phyloP scores from a whole-genome alignment of 2,329 filamentous ascomycete species.

The Trichoderma arundinaceum region DNA sequence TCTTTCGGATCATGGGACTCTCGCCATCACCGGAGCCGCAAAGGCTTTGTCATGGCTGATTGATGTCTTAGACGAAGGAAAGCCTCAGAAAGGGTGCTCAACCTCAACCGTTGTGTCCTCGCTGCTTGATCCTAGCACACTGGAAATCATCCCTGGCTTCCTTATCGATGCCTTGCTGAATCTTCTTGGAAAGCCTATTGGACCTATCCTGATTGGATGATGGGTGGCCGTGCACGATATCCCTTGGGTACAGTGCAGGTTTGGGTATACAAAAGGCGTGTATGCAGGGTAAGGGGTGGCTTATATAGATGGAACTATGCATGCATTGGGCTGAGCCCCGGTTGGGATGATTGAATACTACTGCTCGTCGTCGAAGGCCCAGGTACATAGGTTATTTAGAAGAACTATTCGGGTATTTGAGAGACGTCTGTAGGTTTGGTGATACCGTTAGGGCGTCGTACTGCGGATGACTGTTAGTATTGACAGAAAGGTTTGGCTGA shows the following conservation, averaged over 20 bases:
- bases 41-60: constrained; percentile 35
- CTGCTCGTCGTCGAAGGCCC: too few species aligned
- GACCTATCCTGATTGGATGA: constrained; percentile 14
- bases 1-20: constrained; percentile 47
- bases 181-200: constrained; percentile 23
- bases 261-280: background rate
- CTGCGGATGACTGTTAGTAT: too few species aligned
- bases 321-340: too few species aligned
- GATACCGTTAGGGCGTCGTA: too few species aligned
- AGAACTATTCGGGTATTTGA: too few species aligned
- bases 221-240: background rate
- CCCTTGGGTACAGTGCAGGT: background rate
- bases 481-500: too few species aligned
- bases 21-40: constrained; percentile 32
- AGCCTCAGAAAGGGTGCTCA: constrained; percentile 7
- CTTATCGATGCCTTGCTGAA: constrained; percentile 29
- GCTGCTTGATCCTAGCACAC: constrained; percentile 31
- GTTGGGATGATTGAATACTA: too few species aligned
- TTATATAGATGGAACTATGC: too few species aligned
- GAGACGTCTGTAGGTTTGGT: too few species aligned
- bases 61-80: constrained; percentile 29
- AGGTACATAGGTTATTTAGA: too few species aligned
- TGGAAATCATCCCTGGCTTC: constrained; percentile 32
- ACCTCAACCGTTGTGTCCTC: constrained; percentile 29
- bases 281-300: background rate